Percentiles rank a stretch among this genome's conserved stretches.
These are phyloP conservation scores for Nitzschia putrida DNA, from an alignment of 108 stramenopile genomes.

Conservation along the genomic window DNA sequence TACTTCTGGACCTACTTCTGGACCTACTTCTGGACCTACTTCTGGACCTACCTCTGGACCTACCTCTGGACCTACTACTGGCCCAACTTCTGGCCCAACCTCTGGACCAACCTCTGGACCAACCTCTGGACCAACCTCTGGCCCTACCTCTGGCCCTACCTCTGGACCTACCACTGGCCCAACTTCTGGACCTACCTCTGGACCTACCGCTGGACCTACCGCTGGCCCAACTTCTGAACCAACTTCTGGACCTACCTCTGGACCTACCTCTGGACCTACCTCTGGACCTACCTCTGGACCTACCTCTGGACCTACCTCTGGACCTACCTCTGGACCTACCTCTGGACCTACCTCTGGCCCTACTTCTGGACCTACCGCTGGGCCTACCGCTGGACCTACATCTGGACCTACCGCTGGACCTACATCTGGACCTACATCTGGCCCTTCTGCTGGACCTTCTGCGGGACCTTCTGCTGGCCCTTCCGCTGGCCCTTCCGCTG, in stretches of 20 bases:
- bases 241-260: slow-evolving; percentile 4
- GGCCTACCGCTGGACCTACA: slow-evolving; percentile 20
- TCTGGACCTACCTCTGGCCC: neutral
- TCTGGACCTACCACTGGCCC: slow-evolving; percentile 10
- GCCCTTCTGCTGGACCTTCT: slow-evolving; percentile 14
- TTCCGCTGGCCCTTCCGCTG: slow-evolving; percentile 3
- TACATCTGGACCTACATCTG: neutral
- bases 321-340: slow-evolving; percentile 4
- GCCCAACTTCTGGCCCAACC: slow-evolving; percentile 6
- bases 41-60: neutral
- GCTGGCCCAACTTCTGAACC: slow-evolving; percentile 6
- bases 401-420: slow-evolving; percentile 13
- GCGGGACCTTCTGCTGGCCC: slow-evolving; percentile 18
- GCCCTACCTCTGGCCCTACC: slow-evolving; percentile 5
- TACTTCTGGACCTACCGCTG: slow-evolving; percentile 17
- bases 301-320: slow-evolving; percentile 4
- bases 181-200: slow-evolving; percentile 5
- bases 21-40: neutral
- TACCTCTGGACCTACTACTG: neutral
- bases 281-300: slow-evolving; percentile 25
- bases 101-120: slow-evolving; percentile 1
- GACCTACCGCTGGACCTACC: slow-evolving; percentile 8
- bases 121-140: slow-evolving; percentile 1
- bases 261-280: slow-evolving; percentile 14
- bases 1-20: neutral